Evolutionary conservation across 257 asterid genomes (phyloP).

Genomic region (Solanum neorickii): DNA sequence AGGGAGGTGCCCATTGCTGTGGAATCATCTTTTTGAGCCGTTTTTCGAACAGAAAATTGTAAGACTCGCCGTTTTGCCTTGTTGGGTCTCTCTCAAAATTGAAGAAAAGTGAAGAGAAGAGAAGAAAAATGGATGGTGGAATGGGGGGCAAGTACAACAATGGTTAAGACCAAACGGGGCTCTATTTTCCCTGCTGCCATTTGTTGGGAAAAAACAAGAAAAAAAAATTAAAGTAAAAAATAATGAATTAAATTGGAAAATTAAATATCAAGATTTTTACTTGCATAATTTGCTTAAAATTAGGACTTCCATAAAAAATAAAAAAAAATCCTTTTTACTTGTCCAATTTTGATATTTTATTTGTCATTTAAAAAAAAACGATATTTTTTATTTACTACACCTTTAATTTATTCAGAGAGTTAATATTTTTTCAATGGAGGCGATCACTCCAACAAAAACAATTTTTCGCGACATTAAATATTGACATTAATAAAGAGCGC

Average conservation of each 20-base stretch:
- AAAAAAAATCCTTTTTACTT: too few species aligned
- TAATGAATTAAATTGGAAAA: neutral
- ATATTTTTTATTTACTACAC: too few species aligned
- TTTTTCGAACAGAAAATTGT: neutral
- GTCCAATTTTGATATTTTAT: too few species aligned
- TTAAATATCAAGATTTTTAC: neutral
- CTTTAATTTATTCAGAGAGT: too few species aligned
- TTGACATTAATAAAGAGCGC: too few species aligned
- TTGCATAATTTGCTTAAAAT: neutral
- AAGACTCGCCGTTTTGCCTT: neutral
- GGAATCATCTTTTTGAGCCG: constrained; percentile 30
- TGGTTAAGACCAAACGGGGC: neutral
- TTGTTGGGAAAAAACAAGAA: neutral
- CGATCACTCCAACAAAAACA: too few species aligned
- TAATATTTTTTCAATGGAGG: too few species aligned
- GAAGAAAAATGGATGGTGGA: neutral
- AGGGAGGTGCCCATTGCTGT: constrained; percentile 72
- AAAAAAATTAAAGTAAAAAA: neutral
- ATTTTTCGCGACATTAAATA: too few species aligned
- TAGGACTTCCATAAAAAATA: neutral
- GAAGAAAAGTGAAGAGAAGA: neutral
- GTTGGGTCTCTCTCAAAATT: neutral
- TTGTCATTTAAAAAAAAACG: fast-evolving
- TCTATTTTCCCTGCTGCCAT: neutral
- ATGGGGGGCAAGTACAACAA: neutral